Evolutionary conservation across 192 early-diverging fungal genomes (phyloP).

Genomic region (Gamsiella multidivaricata): DNA sequence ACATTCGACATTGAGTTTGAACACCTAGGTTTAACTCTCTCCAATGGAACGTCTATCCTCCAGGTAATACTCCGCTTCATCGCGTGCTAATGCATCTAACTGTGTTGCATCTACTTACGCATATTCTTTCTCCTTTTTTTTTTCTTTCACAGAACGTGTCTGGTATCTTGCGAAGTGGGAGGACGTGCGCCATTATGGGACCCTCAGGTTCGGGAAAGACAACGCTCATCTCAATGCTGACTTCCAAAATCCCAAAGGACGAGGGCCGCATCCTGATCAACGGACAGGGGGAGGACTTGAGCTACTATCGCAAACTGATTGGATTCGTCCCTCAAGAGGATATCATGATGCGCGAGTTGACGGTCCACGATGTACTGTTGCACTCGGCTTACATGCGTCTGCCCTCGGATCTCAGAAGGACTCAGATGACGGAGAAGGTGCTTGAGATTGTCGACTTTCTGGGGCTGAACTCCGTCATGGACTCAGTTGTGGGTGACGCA

Average conservation of each 20-base stretch:
- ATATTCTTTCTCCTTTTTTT: no score
- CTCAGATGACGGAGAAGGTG: slow-evolving; percentile 66
- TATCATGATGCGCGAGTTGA: slow-evolving; percentile 69
- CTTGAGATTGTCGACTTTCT: slow-evolving; percentile 67
- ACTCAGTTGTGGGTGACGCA: slow-evolving; percentile 69
- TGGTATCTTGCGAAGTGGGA: slow-evolving; percentile 61
- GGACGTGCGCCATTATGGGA: slow-evolving; percentile 71
- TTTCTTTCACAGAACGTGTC: slow-evolving; percentile 63
- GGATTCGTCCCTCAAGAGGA: slow-evolving; percentile 84
- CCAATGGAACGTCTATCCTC: slow-evolving; percentile 64
- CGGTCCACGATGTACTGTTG: slow-evolving; percentile 71
- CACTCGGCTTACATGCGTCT: slow-evolving; percentile 78
- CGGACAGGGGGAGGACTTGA: slow-evolving; percentile 65
- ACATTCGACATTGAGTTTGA: slow-evolving; percentile 70
- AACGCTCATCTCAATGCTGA: slow-evolving; percentile 72
- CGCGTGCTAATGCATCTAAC: no score
- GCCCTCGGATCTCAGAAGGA: slow-evolving; percentile 43
- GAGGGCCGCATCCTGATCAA: slow-evolving; percentile 68
- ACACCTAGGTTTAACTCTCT: slow-evolving; percentile 46
- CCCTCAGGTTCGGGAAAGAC: slow-evolving; percentile 71
- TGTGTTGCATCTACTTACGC: no score
- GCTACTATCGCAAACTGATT: slow-evolving; percentile 72
- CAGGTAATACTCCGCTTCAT: slow-evolving; percentile 36
- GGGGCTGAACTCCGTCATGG: slow-evolving; percentile 65
- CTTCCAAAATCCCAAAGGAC: slow-evolving; percentile 66